A percentile compares a stretch with the other conserved stretches of the same genome.
Conservation (phyloP, 768 basidiomycete genomes). For the Macrolepiota albuminosa region DNA sequence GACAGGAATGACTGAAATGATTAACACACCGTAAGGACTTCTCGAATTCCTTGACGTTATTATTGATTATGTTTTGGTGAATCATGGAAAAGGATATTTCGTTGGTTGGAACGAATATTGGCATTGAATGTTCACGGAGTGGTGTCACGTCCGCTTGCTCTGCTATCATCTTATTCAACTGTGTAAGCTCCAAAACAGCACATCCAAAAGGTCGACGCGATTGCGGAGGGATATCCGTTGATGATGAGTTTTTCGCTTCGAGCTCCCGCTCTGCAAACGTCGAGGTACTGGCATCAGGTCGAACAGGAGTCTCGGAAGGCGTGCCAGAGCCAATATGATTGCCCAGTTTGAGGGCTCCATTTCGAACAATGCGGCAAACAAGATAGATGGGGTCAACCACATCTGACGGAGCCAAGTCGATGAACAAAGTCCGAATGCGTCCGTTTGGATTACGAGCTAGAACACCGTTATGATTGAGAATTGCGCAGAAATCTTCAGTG, state of each 20-base stretch:
- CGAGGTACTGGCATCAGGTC: constrained; percentile 25
- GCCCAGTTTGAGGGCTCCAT: constrained; percentile 79
- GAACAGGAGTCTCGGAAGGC: constrained; percentile 43
- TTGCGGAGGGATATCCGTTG: constrained; percentile 34
- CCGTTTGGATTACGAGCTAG: constrained; percentile 73
- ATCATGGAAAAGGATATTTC: constrained; percentile 89
- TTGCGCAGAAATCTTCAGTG: constrained; percentile 87
- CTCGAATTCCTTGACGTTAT: constrained; percentile 73
- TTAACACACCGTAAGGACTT: constrained; percentile 68
- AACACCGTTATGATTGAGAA: constrained; percentile 90
- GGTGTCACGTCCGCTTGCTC: constrained; percentile 63
- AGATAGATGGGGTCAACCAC: constrained; percentile 83
- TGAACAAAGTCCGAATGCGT: constrained; percentile 82
- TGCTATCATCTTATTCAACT: constrained; percentile 60
- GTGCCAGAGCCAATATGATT: constrained; percentile 44
- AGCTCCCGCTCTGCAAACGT: constrained; percentile 19
- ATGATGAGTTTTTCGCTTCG: constrained; percentile 7
- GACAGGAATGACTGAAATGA: not conserved
- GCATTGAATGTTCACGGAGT: constrained; percentile 77
- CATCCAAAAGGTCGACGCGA: constrained; percentile 94
- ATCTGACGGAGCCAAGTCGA: constrained; percentile 82
- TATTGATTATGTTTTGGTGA: constrained; percentile 90
- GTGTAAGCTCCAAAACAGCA: constrained; percentile 83
- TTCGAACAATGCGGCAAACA: constrained; percentile 87
- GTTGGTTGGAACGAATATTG: constrained; percentile 78